Evolutionary conservation across 2,329 filamentous ascomycete genomes (phyloP), one percentile per base, ranked within the genome.

Genomic region (Escovopsis weberi): DNA sequence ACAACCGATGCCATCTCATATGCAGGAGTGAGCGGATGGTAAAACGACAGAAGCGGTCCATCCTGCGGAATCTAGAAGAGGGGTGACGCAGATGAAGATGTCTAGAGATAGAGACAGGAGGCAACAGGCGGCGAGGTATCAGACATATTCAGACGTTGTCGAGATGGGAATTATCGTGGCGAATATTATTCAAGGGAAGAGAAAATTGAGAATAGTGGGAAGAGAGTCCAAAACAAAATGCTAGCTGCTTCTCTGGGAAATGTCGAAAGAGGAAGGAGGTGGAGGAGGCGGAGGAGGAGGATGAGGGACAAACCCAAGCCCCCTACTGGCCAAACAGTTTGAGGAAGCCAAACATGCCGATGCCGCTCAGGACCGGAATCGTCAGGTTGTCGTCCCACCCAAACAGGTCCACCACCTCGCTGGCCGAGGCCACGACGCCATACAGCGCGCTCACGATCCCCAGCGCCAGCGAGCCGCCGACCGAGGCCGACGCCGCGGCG

Each of bases 361-460:
- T 64, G 23, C 88, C 87, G 57, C 86, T 94, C 40, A 98, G 69
- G 26, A 94, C 78, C 2, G 91, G 91, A 60, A 98, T 98, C 40
- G 89, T 96, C 53, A 98, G 68, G 62, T 98, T 98, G 64, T 98
- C 91, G 56, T 98, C 91, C 83, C 86, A 88, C 39, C 87, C 85
- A 59, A 87, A 95, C 1, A 96, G 56, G 63, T 98, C 87, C 38
- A 94, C 72, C 12, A 89, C 82, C 63, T 98, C 91, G 55, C 87
- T 95, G 37, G 80, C 79, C 44, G 87, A 85, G 36, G 87, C 91
- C 42, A 89, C 77, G 37, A 96, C 63, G n/a, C 91, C 91, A 6
- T 88, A 88, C 66, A 84, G 85, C 34, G 94, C 50, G 56, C 86
- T 85, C 75, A 96, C 78, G 45, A 85, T 67, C 4, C 78, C 81